phyloP scores from a whole-genome alignment of 352 stramenopile species.

The Phytophthora tentaculata region DNA sequence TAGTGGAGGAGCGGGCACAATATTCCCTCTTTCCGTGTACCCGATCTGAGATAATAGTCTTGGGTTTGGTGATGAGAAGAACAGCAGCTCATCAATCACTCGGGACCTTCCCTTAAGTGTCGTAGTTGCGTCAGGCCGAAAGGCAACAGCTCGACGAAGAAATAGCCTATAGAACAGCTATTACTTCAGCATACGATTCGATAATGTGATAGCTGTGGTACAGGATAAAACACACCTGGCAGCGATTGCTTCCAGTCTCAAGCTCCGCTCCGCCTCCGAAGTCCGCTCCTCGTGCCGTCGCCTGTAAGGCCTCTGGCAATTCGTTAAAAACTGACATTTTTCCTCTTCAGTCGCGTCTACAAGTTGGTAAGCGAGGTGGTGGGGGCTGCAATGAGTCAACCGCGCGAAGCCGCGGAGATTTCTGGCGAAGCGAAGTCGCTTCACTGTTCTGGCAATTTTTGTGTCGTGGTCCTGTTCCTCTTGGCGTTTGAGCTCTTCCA shows the following conservation, averaged over 20 bases:
- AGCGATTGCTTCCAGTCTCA: constrained; percentile 35
- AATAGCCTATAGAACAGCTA: constrained; percentile 17
- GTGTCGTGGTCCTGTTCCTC: constrained; percentile 21
- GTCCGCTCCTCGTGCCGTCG: background rate
- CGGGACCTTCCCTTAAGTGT: constrained; percentile 25
- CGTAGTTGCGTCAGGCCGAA: constrained; percentile 6
- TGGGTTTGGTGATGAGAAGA: constrained; percentile 37
- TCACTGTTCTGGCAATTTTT: constrained; percentile 10
- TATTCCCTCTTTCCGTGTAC: constrained; percentile 35
- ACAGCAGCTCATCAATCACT: constrained; percentile 40
- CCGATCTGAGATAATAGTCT: constrained; percentile 38
- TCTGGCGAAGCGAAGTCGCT: constrained; percentile 26
- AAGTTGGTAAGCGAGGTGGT: constrained; percentile 28
- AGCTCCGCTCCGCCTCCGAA: constrained; percentile 4
- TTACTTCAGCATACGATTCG: background rate
- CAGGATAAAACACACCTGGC: constrained; percentile 28
- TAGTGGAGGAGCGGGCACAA: constrained; percentile 32
- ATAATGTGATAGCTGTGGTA: background rate
- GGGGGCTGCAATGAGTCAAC: constrained; percentile 18
- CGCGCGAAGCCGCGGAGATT: constrained; percentile 34
- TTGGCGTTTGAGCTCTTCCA: constrained; percentile 14
- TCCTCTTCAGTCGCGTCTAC: constrained; percentile 13
- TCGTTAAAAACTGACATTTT: constrained; percentile 4
- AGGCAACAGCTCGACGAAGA: constrained; percentile 11
- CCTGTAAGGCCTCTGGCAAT: constrained; percentile 8